phyloP scores from a whole-genome alignment of 1,139 yeast species.

The Diutina mesorugosa region DNA sequence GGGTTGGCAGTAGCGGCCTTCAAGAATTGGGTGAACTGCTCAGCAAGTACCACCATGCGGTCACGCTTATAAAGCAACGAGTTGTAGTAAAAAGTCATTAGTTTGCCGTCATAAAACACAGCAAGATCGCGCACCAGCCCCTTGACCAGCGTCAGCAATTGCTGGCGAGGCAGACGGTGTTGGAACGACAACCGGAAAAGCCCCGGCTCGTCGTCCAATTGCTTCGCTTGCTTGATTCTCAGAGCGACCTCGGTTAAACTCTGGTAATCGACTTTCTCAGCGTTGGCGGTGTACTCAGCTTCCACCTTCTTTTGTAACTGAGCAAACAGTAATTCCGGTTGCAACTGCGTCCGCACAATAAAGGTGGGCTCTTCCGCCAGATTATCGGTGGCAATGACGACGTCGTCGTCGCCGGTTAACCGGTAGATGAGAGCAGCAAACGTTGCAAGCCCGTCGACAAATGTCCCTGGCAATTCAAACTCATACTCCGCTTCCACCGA shows the following conservation, averaged over 20 bases:
- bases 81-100: slow-evolving; percentile 48
- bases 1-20: slow-evolving; percentile 16
- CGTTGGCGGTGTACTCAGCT: slow-evolving; percentile 26
- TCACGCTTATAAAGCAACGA: slow-evolving; percentile 60
- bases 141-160: slow-evolving; percentile 31
- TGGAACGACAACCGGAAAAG: slow-evolving; percentile 56
- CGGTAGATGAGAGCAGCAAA: slow-evolving; percentile 44
- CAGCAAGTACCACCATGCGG: slow-evolving; percentile 57
- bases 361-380: slow-evolving; percentile 28
- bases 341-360: slow-evolving; percentile 48
- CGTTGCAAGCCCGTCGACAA: neutral
- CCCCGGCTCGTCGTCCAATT: slow-evolving; percentile 46
- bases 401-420: slow-evolving; percentile 88
- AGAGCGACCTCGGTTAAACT: slow-evolving; percentile 48
- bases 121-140: slow-evolving; percentile 59
- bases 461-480: neutral
- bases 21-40: slow-evolving; percentile 54
- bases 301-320: slow-evolving; percentile 36
- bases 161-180: slow-evolving; percentile 27
- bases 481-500: slow-evolving; percentile 48
- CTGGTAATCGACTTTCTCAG: slow-evolving; percentile 22
- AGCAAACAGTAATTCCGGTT: slow-evolving; percentile 38
- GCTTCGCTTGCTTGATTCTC: slow-evolving; percentile 33
- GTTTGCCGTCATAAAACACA: slow-evolving; percentile 21
- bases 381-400: slow-evolving; percentile 63